Evolutionary conservation across 805 yeast species (phyloP).

Genomic region (Wickerhamomyces silvicola): DNA sequence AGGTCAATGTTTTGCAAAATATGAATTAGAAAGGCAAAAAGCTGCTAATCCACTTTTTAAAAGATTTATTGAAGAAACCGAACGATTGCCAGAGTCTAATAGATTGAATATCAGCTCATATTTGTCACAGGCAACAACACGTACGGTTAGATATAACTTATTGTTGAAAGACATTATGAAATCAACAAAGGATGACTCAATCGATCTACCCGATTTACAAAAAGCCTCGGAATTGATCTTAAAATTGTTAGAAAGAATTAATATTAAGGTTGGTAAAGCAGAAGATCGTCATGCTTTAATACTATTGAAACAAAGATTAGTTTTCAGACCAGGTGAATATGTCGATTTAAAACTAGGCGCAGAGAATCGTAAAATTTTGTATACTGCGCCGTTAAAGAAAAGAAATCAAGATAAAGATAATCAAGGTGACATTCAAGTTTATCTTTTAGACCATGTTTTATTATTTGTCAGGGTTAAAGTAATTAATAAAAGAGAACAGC

Average conservation of each 20-base stretch:
- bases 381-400: constrained; percentile 70
- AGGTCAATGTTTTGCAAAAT: constrained; percentile 89
- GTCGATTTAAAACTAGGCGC: constrained; percentile 81
- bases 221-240: constrained; percentile 72
- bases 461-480: constrained; percentile 80
- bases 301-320: constrained; percentile 77
- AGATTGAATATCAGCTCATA: constrained; percentile 90
- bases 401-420: constrained; percentile 67
- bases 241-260: constrained; percentile 62
- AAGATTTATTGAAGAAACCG: constrained; percentile 88
- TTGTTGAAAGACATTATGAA: constrained; percentile 77
- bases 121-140: constrained; percentile 88
- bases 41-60: constrained; percentile 86
- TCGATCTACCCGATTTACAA: constrained; percentile 46
- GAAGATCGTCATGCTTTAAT: constrained; percentile 88
- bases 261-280: constrained; percentile 87
- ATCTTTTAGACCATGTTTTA: constrained; percentile 82
- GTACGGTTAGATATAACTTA: constrained; percentile 92
- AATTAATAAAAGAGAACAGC: constrained; percentile 85
- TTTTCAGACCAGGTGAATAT: constrained; percentile 75
- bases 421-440: constrained; percentile 77
- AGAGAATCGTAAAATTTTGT: constrained; percentile 71
- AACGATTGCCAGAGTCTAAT: constrained; percentile 75
- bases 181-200: constrained; percentile 73
- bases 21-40: constrained; percentile 91